Percentiles rank a stretch among this genome's conserved stretches.
These are phyloP conservation scores for Parietichytrium sp. DNA, from an alignment of 108 stramenopile species.

Conservation along the genomic window DNA sequence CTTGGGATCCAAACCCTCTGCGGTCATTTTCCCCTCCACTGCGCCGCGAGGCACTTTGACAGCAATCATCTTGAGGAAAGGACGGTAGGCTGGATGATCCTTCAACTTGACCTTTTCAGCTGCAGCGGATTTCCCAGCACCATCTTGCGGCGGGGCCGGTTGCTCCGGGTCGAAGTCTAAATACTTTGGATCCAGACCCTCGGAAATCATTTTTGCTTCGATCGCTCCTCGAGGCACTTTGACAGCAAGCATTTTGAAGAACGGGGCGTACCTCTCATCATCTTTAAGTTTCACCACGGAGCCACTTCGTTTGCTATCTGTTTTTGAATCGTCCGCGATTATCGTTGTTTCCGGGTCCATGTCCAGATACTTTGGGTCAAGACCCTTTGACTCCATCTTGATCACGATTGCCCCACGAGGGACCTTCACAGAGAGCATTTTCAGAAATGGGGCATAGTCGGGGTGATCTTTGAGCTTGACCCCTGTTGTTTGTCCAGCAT, in stretches of 20 bases:
- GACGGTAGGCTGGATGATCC: not conserved
- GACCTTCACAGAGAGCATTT: conserved; percentile 33
- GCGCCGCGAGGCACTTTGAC: not conserved
- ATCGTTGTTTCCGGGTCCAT: not conserved
- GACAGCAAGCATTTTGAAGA: not conserved
- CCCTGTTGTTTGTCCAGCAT: not conserved
- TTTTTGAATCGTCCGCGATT: not conserved
- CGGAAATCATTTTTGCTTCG: not conserved
- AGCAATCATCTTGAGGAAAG: conserved; percentile 14
- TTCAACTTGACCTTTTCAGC: not conserved
- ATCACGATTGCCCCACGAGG: conserved; percentile 9
- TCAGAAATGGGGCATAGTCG: not conserved
- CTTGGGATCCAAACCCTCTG: conserved; percentile 19
- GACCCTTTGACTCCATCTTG: conserved; percentile 22
- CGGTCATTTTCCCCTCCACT: not conserved
- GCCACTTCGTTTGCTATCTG: too few relatives aligned
- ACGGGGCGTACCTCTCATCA: not conserved
- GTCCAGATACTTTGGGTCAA: conserved; percentile 2
- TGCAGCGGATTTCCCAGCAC: not conserved
- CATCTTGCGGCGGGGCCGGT: not conserved
- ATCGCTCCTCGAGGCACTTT: not conserved
- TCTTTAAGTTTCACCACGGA: conserved; percentile 22
- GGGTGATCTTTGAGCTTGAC: conserved; percentile 14
- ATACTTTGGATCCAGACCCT: not conserved
- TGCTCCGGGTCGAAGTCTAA: not conserved